Evolutionary conservation across 768 basidiomycete genomes (phyloP).

Genomic region (Mycena chlorophos): DNA sequence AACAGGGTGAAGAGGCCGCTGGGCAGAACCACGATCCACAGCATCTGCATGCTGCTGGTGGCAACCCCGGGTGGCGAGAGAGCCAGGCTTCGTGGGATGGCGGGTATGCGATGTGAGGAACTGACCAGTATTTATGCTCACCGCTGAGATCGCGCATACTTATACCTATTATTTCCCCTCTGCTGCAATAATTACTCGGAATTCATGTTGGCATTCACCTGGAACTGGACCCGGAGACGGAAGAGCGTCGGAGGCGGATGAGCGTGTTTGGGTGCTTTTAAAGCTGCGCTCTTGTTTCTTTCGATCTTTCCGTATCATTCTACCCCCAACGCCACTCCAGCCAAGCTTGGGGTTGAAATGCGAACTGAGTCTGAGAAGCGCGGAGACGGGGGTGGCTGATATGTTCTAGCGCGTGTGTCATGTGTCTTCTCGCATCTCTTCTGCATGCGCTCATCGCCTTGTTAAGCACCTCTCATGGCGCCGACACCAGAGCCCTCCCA

Average conservation of each 20-base stretch:
- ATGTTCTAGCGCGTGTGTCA: no score
- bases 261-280: not conserved
- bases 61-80: slow-evolving; percentile 28
- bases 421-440: no score
- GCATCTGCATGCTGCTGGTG: slow-evolving; percentile 1
- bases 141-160: slow-evolving; percentile 21
- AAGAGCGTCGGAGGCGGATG: not conserved
- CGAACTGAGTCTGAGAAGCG: no score
- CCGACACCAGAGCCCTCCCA: slow-evolving; percentile 33
- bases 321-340: no score
- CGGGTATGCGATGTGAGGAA: slow-evolving; percentile 40
- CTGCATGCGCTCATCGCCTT: no score
- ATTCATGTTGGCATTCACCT: not conserved
- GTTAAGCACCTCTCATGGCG: no score
- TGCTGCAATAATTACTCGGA: slow-evolving; percentile 11
- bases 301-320: not conserved
- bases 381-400: no score
- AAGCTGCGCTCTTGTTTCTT: not conserved
- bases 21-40: slow-evolving; percentile 27
- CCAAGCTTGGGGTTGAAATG: no score
- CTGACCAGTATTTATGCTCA: slow-evolving; percentile 18
- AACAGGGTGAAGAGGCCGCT: slow-evolving; percentile 29
- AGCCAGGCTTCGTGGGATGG: slow-evolving; percentile 42
- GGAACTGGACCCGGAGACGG: not conserved
- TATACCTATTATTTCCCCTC: slow-evolving; percentile 23